These are phyloP conservation scores for Tetrahymena elliotti DNA, from an alignment of 73 alveolate genomes.

Conservation along the genomic window DNA sequence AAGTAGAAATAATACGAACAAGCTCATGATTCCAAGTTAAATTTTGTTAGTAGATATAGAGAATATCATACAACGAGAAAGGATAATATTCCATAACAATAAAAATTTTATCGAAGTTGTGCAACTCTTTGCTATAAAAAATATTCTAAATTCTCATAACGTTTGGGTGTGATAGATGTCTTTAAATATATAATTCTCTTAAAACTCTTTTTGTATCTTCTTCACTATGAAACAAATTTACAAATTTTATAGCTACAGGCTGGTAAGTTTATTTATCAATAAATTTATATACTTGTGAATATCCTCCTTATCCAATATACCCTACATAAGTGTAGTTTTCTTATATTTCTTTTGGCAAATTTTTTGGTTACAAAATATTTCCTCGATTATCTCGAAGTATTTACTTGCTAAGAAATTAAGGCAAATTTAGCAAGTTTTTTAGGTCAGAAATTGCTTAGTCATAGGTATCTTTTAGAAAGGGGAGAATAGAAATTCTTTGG, in stretches of 20 bases:
- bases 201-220: neutral
- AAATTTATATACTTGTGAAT: neutral
- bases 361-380: neutral
- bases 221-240: neutral
- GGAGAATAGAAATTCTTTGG: neutral
- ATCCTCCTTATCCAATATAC: neutral
- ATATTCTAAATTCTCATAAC: neutral
- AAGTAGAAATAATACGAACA: neutral
- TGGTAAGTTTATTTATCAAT: neutral
- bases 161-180: neutral
- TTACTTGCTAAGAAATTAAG: neutral
- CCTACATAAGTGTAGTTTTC: neutral
- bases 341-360: neutral
- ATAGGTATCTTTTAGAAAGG: neutral
- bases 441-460: neutral
- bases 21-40: neutral
- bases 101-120: neutral
- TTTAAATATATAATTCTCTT: neutral
- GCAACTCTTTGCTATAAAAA: neutral
- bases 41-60: neutral
- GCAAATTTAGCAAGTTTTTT: neutral
- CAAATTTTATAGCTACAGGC: neutral
- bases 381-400: neutral
- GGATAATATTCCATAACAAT: neutral
- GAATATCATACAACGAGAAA: neutral